Conservation (phyloP, 2,329 filamentous ascomycete species). For the Orbilia blumenaviensis region DNA sequence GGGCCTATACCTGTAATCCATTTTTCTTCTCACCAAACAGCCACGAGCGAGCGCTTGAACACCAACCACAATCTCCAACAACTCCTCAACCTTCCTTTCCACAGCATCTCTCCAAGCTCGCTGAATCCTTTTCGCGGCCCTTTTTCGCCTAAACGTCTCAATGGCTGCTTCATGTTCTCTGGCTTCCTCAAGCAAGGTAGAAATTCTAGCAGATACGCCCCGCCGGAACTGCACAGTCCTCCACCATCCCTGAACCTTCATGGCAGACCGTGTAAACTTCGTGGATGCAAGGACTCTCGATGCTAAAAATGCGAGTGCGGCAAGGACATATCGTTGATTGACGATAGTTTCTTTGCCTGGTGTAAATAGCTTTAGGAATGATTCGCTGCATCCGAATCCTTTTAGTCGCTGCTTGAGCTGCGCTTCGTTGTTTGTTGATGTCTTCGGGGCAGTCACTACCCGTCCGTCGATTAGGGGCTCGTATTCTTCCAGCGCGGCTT, state of each 20-base stretch:
- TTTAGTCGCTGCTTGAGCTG: constrained; percentile 60
- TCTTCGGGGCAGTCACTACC: constrained; percentile 32
- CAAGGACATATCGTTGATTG: constrained; percentile 67
- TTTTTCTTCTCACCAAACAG: constrained; percentile 14
- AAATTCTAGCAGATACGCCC: constrained; percentile 31
- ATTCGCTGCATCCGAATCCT: constrained; percentile 59
- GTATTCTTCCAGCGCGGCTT: constrained; percentile 69
- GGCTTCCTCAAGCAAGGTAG: constrained; percentile 25
- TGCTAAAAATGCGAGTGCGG: constrained; percentile 69
- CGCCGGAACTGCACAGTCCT: constrained; percentile 52
- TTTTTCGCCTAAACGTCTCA: constrained; percentile 1
- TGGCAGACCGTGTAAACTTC: constrained; percentile 49
- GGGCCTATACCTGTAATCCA: constrained; percentile 27
- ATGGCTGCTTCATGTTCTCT: constrained; percentile 33
- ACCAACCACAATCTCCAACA: not conserved
- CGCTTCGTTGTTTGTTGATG: not conserved
- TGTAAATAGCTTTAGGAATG: constrained; percentile 55
- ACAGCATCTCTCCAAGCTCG: constrained; percentile 55
- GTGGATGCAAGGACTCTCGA: constrained; percentile 68
- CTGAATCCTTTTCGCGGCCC: constrained; percentile 55
- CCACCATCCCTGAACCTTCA: constrained; percentile 55
- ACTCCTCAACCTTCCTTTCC: constrained; percentile 1
- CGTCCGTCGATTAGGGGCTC: constrained; percentile 61
- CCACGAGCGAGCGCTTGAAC: constrained; percentile 22
- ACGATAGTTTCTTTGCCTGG: constrained; percentile 63